phyloP scores from a whole-genome alignment of 1,284 basidiomycete species.

The Tylopilus sp. region DNA sequence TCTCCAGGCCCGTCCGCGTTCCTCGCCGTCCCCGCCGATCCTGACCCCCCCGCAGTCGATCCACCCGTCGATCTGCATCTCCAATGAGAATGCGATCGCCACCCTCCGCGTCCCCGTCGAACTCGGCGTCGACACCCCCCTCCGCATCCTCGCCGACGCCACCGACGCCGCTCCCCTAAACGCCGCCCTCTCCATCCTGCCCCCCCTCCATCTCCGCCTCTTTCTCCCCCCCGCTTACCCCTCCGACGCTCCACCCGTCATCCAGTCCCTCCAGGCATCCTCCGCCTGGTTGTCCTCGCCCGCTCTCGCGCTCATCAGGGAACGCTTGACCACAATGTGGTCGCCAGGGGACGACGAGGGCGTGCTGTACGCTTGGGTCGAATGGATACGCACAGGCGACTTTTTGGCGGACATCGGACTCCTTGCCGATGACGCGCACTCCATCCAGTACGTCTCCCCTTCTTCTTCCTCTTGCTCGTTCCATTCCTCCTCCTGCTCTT shows the following conservation, averaged over 20 bases:
- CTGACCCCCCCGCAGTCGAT: conserved; percentile 49
- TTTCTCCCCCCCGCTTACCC: conserved; percentile 58
- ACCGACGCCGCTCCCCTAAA: neutral
- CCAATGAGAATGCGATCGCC: conserved; percentile 34
- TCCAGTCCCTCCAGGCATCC: conserved; percentile 51
- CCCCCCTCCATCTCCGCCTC: conserved; percentile 57
- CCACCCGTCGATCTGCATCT: conserved; percentile 60
- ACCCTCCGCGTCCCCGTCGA: conserved; percentile 56
- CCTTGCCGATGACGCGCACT: conserved; percentile 24
- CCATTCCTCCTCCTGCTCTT: neutral
- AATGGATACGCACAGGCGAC: conserved; percentile 60
- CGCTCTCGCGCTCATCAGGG: conserved; percentile 34
- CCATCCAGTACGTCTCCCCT: conserved; percentile 42
- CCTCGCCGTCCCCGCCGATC: conserved; percentile 10
- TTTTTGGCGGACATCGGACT: conserved; percentile 46
- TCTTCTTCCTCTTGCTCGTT: conserved; percentile 4
- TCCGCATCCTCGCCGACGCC: conserved; percentile 24
- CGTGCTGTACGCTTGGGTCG: conserved; percentile 65
- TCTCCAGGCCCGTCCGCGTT: conserved; percentile 25
- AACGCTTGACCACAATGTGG: conserved; percentile 52
- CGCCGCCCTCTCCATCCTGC: conserved; percentile 40
- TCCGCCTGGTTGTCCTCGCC: conserved; percentile 55
- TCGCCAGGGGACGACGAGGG: conserved; percentile 51
- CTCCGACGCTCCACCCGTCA: conserved; percentile 44
- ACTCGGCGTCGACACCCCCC: conserved; percentile 39